phyloP scores from a whole-genome alignment of 2,329 filamentous ascomycete species.

The Westerdykella sp. region DNA sequence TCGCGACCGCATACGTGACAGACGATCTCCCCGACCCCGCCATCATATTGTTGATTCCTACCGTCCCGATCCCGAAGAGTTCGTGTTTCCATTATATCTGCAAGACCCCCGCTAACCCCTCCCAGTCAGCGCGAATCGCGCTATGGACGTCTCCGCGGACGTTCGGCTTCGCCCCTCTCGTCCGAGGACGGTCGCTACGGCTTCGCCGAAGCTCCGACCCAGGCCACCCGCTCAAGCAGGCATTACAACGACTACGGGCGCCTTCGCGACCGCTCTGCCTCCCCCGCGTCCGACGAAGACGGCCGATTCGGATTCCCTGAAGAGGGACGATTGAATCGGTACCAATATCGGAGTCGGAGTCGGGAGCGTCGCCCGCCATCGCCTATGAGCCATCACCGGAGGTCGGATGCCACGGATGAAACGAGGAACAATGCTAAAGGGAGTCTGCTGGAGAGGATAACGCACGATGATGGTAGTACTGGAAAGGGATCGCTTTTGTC shows the following conservation, averaged over 20 bases:
- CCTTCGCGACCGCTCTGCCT: slow-evolving; percentile 55
- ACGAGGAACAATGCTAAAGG: slow-evolving; percentile 15
- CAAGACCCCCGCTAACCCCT: not conserved
- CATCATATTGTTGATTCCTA: slow-evolving; percentile 21
- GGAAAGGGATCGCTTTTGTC: not conserved
- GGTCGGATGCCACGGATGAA: slow-evolving; percentile 40
- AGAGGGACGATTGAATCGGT: slow-evolving; percentile 9
- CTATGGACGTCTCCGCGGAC: slow-evolving; percentile 50
- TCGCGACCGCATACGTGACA: too few relatives aligned
- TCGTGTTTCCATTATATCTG: slow-evolving; percentile 1
- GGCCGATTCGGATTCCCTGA: slow-evolving; percentile 46
- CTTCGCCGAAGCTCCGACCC: slow-evolving; percentile 38
- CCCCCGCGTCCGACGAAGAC: slow-evolving; percentile 44
- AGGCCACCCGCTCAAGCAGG: too few relatives aligned
- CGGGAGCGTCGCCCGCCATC: slow-evolving; percentile 22
- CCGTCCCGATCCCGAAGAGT: slow-evolving; percentile 24
- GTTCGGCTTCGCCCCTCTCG: slow-evolving; percentile 53
- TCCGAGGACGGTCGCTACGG: slow-evolving; percentile 44
- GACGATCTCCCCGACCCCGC: too few relatives aligned
- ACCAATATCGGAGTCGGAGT: not conserved
- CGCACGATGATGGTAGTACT: slow-evolving; percentile 7
- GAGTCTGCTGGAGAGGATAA: slow-evolving; percentile 15
- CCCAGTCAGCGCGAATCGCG: slow-evolving; percentile 23
- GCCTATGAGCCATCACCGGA: slow-evolving; percentile 40
- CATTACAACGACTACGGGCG: slow-evolving; percentile 34